Percentiles rank a stretch among this genome's conserved stretches.
These are phyloP conservation scores for Graphilbum fragrans DNA, from an alignment of 2,329 filamentous ascomycete species.

Conservation along the genomic window DNA sequence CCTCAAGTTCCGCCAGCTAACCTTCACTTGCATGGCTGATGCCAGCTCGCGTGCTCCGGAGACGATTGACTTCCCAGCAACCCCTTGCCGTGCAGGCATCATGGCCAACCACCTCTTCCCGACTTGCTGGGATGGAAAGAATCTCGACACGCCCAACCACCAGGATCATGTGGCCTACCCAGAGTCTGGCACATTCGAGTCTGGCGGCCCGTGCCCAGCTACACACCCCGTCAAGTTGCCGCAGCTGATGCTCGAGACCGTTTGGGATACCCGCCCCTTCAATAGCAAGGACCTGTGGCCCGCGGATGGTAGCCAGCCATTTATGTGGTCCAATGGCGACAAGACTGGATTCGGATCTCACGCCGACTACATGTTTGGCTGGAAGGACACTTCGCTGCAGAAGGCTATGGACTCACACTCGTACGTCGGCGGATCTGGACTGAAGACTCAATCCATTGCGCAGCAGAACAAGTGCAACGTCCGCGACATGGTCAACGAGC, in stretches of 20 bases:
- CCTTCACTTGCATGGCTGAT: conserved; percentile 26
- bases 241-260: conserved; percentile 29
- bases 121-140: conserved; percentile 42
- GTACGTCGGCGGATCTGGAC: conserved; percentile 14
- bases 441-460: conserved; percentile 17
- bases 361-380: conserved; percentile 30
- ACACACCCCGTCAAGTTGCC: conserved; percentile 27
- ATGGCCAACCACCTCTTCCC: conserved; percentile 20
- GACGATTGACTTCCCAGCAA: conserved; percentile 23
- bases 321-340: conserved; percentile 26
- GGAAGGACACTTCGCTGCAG: conserved; percentile 28
- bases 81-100: conserved; percentile 20
- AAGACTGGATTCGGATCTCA: conserved; percentile 23
- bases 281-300: conserved; percentile 24
- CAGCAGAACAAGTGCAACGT: conserved; percentile 16
- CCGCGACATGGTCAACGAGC: conserved; percentile 15
- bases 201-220: conserved; percentile 29
- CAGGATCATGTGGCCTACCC: conserved; percentile 30
- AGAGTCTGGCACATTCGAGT: conserved; percentile 25
- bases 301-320: conserved; percentile 24
- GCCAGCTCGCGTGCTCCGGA: conserved; percentile 25
- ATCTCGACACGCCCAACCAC: conserved; percentile 35
- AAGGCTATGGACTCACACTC: conserved; percentile 24
- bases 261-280: conserved; percentile 19
- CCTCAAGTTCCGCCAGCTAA: conserved; percentile 25